Base-by-base conservation (phyloP, 176 grass and related monocot genomes). In the Themeda triandra region DNA sequence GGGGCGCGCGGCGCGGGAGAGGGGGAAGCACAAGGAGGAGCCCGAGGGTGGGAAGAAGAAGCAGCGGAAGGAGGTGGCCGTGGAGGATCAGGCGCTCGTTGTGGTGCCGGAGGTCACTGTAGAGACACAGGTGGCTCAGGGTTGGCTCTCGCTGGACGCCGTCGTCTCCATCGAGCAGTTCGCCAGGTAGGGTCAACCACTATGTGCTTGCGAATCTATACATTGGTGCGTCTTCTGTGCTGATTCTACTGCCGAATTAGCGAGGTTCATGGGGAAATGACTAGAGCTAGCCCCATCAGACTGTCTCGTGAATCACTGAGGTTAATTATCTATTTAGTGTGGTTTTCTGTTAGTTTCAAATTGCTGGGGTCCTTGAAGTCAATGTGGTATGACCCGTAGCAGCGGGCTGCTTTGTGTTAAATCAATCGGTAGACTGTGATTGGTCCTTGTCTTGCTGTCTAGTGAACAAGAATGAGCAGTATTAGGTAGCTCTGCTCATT, bases 81-180 rank as follows among this genome's bases (percentile, higher is more conserved):
- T 80, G 77, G 86, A 91, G 78, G 77, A 91, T 64, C 89, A 98
- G 78, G 96, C 79, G 65, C 28, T 84, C 25, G 89, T 92, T 33
- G 65, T 71, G 14, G 87, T 87, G 79, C 89, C 89, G 18, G 93
- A 98, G 78, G 53, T 95, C 77, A 98, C 93, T 53, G 83, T 98
- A 28, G 89, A 98, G 4, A 76, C 74, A 10, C 85, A 36, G 89
- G 88, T 94, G 19, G 36, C 86, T 13, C 63, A 73, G 56, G 93
- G 87, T 5, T 84, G 65, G 84, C 91, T 98, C 66, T 95, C 96
- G 67, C 58, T 91, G 56, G 93, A 91, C 25, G 89, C 96, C 32
- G 78, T 91, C 25, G 88, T 98, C 68, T 63, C 91, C 85, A 84
- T 98, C 64, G 96, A 98, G 83, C 96, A 95, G 86, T 98, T 98